phyloP scores from a whole-genome alignment of 805 yeast species.

The Monosporozyma solicola region DNA sequence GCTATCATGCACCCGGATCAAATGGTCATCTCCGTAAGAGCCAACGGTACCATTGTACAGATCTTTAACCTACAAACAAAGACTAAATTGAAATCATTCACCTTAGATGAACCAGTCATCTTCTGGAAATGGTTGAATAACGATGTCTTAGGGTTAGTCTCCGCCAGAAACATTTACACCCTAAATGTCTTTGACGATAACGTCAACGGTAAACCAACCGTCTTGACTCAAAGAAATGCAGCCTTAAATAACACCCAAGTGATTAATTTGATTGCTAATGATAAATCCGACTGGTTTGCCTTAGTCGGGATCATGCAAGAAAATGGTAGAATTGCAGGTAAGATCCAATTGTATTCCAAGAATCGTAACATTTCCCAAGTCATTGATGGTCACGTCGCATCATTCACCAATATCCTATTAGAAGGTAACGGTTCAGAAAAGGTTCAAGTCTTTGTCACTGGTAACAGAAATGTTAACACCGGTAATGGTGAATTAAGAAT shows the following conservation, averaged over 20 bases:
- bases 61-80: constrained; percentile 83
- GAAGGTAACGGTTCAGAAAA: constrained; percentile 59
- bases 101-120: constrained; percentile 78
- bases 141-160: constrained; percentile 70
- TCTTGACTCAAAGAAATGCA: constrained; percentile 76
- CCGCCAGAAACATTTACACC: constrained; percentile 62
- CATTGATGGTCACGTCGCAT: constrained; percentile 95
- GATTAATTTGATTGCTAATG: constrained; percentile 80
- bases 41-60: constrained; percentile 93
- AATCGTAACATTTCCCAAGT: constrained; percentile 91
- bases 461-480: constrained; percentile 71
- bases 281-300: constrained; percentile 84
- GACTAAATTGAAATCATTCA: constrained; percentile 81
- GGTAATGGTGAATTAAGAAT: constrained; percentile 80
- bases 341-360: constrained; percentile 84
- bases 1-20: constrained; percentile 94
- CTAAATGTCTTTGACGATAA: constrained; percentile 83
- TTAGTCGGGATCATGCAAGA: constrained; percentile 92
- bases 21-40: constrained; percentile 85
- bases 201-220: constrained; percentile 66
- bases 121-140: constrained; percentile 92
- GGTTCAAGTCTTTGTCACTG: constrained; percentile 86
- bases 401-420: constrained; percentile 68
- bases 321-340: constrained; percentile 90
- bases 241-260: constrained; percentile 74